A percentile compares a stretch with the other conserved stretches of the same genome.
Evolutionary conservation across 2,329 filamentous ascomycete species (phyloP).

Genomic region (Claviceps capensis): DNA sequence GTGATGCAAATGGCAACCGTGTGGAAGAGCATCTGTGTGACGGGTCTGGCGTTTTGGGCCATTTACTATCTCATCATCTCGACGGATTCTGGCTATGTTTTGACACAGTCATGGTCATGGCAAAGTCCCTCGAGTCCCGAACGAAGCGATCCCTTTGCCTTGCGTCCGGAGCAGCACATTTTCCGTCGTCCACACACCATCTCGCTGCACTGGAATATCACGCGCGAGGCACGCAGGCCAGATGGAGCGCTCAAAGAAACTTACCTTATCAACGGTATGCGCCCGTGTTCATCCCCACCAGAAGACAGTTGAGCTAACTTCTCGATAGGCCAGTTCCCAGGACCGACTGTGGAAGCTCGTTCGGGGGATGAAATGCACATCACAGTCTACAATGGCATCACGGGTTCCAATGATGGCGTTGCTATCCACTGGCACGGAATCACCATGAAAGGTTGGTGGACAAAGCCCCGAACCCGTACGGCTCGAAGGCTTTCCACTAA

Average conservation of each 20-base stretch:
- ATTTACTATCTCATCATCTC: slow-evolving; percentile 5
- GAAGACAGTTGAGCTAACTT: not conserved
- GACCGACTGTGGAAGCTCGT: slow-evolving; percentile 30
- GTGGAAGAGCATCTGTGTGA: not conserved
- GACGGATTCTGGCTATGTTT: not conserved
- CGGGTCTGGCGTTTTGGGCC: slow-evolving; percentile 8
- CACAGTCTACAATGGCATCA: slow-evolving; percentile 24
- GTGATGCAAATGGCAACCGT: not conserved
- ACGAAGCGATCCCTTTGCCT: slow-evolving; percentile 4
- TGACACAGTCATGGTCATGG: not conserved
- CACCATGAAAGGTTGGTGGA: slow-evolving; percentile 37
- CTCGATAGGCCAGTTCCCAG: slow-evolving; percentile 23
- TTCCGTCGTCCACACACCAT: slow-evolving; percentile 18
- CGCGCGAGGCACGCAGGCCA: slow-evolving; percentile 21
- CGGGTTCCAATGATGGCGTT: slow-evolving; percentile 19
- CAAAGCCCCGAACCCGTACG: not conserved
- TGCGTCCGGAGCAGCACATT: slow-evolving; percentile 30
- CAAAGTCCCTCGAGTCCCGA: too few species aligned
- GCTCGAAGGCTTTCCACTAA: not conserved
- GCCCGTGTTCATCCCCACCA: not conserved
- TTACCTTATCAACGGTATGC: slow-evolving; percentile 33
- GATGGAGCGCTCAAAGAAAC: slow-evolving; percentile 36
- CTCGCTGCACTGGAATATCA: slow-evolving; percentile 27
- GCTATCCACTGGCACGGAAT: slow-evolving; percentile 58
- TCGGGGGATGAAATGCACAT: slow-evolving; percentile 28